A percentile compares a stretch with the other conserved stretches of the same genome.
Evolutionary conservation across 768 basidiomycete genomes (phyloP).

Genomic region (Mycena vitilis): DNA sequence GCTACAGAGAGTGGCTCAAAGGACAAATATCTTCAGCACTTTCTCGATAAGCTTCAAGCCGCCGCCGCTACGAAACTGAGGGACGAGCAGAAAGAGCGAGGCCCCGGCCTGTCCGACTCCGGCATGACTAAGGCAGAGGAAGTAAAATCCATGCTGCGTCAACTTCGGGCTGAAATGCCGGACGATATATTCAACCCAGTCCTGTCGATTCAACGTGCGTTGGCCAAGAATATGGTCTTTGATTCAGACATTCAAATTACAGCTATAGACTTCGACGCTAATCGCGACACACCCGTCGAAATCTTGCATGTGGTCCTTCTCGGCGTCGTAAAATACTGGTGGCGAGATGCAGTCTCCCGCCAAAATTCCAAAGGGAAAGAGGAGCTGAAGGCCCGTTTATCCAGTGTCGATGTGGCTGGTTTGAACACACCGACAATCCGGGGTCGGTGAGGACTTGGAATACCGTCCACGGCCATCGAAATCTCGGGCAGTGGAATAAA

Average conservation of each 20-base stretch:
- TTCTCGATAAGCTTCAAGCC: slow-evolving; percentile 15
- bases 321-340: too few relatives aligned
- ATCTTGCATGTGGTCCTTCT: slow-evolving; percentile 39
- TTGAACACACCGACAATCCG: slow-evolving; percentile 25
- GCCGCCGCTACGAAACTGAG: slow-evolving; percentile 15
- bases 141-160: slow-evolving; percentile 2
- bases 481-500: neutral
- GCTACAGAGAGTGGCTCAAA: slow-evolving; percentile 19
- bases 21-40: slow-evolving; percentile 17
- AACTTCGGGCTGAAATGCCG: slow-evolving; percentile 6
- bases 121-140: neutral
- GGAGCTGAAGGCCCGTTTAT: slow-evolving; percentile 17
- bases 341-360: slow-evolving; percentile 31
- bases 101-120: neutral
- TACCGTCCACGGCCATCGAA: neutral
- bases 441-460: slow-evolving; percentile 11
- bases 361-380: slow-evolving; percentile 19
- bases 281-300: slow-evolving; percentile 40
- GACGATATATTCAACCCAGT: slow-evolving; percentile 13
- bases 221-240: too few relatives aligned
- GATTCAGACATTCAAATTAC: too few relatives aligned
- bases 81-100: slow-evolving; percentile 10
- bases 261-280: slow-evolving; percentile 39
- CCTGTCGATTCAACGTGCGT: neutral
- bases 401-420: slow-evolving; percentile 18